These are phyloP conservation scores for Jasminum sambac DNA, from an alignment of 257 asterid genomes.

Conservation along the genomic window DNA sequence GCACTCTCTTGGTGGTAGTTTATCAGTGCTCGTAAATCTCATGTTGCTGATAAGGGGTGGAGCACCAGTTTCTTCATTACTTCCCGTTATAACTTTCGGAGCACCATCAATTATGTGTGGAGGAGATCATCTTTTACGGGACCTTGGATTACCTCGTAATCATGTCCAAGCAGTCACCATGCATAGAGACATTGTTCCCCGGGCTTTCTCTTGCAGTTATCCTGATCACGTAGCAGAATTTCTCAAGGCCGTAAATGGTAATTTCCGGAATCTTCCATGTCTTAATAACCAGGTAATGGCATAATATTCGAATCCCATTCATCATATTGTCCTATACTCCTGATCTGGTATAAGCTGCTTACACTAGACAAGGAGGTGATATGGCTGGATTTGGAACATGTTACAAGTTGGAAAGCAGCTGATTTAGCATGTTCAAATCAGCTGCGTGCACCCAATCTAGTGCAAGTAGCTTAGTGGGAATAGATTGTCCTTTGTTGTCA, in stretches of 20 bases:
- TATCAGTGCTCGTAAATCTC: constrained; percentile 80
- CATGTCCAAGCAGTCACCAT: constrained; percentile 72
- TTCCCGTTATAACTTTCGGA: constrained; percentile 89
- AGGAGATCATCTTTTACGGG: constrained; percentile 67
- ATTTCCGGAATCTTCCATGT: constrained; percentile 80
- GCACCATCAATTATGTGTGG: constrained; percentile 94
- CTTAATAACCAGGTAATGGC: constrained; percentile 78
- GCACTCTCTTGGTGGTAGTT: constrained; percentile 95
- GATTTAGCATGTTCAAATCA: too few species aligned
- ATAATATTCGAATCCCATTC: constrained; percentile 28
- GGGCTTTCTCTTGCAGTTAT: constrained; percentile 92
- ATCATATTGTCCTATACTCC: neutral
- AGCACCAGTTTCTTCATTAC: constrained; percentile 65
- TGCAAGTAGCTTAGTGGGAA: too few species aligned
- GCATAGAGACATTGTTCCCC: constrained; percentile 96
- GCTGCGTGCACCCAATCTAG: too few species aligned
- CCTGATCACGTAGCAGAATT: constrained; percentile 88
- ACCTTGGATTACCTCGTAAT: constrained; percentile 68
- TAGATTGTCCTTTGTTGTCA: neutral
- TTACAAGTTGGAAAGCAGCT: too few species aligned
- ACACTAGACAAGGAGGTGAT: too few species aligned
- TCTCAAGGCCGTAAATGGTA: constrained; percentile 83
- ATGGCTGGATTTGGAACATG: too few species aligned
- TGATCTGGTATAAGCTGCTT: too few species aligned
- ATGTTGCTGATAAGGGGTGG: constrained; percentile 81